Evolutionary conservation across 441 rosid genomes (phyloP).

Genomic region (Croton laevigatus): DNA sequence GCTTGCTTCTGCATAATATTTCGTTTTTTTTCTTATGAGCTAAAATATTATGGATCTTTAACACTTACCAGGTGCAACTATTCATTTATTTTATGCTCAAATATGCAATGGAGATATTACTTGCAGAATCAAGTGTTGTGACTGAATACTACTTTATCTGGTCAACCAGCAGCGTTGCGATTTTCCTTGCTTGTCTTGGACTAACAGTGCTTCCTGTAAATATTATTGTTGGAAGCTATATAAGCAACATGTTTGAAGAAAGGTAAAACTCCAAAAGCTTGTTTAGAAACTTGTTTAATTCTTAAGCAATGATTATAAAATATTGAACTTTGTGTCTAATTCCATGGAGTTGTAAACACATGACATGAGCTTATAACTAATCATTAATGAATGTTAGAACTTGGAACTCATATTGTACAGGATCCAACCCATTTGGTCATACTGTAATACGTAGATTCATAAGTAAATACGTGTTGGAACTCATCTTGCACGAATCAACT

Average conservation of each 20-base stretch:
- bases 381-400: too few relatives aligned
- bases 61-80: constrained; percentile 61
- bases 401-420: too few relatives aligned
- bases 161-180: constrained; percentile 71
- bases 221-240: constrained; percentile 77
- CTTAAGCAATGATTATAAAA: not conserved
- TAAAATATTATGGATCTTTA: not conserved
- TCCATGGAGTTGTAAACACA: too few relatives aligned
- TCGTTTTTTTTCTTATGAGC: not conserved
- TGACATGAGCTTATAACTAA: too few relatives aligned
- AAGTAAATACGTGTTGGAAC: too few relatives aligned
- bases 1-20: not conserved
- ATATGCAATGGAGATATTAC: constrained; percentile 84
- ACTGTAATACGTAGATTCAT: too few relatives aligned
- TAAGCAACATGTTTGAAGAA: constrained; percentile 94
- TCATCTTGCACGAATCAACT: too few relatives aligned
- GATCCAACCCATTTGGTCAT: too few relatives aligned
- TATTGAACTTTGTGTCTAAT: not conserved
- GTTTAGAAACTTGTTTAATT: not conserved
- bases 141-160: constrained; percentile 78
- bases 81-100: constrained; percentile 94
- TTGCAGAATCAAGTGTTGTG: constrained; percentile 84
- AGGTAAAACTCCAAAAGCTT: constrained; percentile 37
- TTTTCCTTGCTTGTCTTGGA: constrained; percentile 87
- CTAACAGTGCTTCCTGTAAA: constrained; percentile 91